phyloP scores from a whole-genome alignment of 2,329 filamentous ascomycete genomes.

The Grosmannia clavigera region DNA sequence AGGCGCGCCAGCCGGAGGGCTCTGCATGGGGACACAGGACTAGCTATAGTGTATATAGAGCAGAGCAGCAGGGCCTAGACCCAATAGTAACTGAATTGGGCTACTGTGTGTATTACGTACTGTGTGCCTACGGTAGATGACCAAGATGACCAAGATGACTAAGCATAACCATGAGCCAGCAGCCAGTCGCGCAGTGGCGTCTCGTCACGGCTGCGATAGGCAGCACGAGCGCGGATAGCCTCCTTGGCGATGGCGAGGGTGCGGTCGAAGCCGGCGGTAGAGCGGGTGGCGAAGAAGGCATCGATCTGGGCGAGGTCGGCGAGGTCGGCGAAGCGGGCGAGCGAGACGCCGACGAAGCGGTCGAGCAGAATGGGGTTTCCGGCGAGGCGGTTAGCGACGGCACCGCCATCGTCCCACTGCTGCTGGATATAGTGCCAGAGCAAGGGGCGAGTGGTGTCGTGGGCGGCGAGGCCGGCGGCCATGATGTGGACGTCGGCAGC shows the following conservation, averaged over 20 bases:
- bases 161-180: slow-evolving; percentile 4
- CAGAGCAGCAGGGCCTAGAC: not conserved
- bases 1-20: not conserved
- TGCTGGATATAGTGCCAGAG: slow-evolving; percentile 80
- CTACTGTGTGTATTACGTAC: not conserved
- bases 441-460: slow-evolving; percentile 57
- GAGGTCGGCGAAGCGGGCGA: slow-evolving; percentile 66
- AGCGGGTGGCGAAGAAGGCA: slow-evolving; percentile 74
- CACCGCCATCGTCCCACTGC: slow-evolving; percentile 54
- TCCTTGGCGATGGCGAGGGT: slow-evolving; percentile 78
- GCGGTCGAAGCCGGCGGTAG: slow-evolving; percentile 76
- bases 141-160: not conserved
- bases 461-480: slow-evolving; percentile 58
- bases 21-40: not conserved
- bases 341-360: slow-evolving; percentile 66
- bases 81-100: too few relatives aligned
- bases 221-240: slow-evolving; percentile 69
- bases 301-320: slow-evolving; percentile 64
- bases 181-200: slow-evolving; percentile 50
- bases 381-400: slow-evolving; percentile 54
- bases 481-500: slow-evolving; percentile 81
- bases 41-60: not conserved
- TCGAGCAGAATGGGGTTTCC: slow-evolving; percentile 80
- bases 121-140: too few relatives aligned
- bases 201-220: slow-evolving; percentile 69